Conservation (phyloP, 306 rosid genomes). For the Carpinus fangiana region DNA sequence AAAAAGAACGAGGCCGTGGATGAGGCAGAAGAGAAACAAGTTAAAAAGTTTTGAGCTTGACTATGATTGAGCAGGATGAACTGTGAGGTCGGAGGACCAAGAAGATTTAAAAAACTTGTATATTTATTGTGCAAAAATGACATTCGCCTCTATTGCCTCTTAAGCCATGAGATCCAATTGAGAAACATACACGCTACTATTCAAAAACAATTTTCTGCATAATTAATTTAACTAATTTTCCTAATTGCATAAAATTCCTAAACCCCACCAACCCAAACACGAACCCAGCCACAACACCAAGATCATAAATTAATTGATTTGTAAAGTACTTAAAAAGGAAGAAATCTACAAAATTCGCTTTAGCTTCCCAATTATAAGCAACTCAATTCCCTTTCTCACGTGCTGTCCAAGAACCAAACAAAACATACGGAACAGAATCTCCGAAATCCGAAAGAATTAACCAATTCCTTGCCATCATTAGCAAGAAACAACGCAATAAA, state of each 20-base stretch:
- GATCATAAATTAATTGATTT: not conserved
- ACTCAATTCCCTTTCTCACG: not conserved
- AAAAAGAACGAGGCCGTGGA: not conserved
- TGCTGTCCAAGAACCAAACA: not conserved
- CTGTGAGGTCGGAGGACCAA: not conserved
- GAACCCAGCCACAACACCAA: not conserved
- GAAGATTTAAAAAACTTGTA: not conserved
- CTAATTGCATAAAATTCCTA: not conserved
- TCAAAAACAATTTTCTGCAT: not conserved
- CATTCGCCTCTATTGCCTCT: not conserved
- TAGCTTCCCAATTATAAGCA: not conserved
- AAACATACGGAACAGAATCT: not conserved
- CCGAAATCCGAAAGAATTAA: not conserved
- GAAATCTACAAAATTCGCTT: not conserved
- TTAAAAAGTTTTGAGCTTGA: not conserved
- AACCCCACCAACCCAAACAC: not conserved
- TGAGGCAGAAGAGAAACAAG: not conserved
- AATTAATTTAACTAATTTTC: not conserved
- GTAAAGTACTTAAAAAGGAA: not conserved
- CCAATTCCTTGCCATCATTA: not conserved
- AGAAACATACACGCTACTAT: not conserved
- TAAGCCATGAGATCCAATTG: not conserved
- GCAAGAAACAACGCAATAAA: not conserved
- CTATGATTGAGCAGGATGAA: not conserved
- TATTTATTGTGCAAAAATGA: not conserved